Evolutionary conservation across 345 rosid species (phyloP), one percentile per base, ranked within the genome.

Genomic region (Melaleuca alternifolia): DNA sequence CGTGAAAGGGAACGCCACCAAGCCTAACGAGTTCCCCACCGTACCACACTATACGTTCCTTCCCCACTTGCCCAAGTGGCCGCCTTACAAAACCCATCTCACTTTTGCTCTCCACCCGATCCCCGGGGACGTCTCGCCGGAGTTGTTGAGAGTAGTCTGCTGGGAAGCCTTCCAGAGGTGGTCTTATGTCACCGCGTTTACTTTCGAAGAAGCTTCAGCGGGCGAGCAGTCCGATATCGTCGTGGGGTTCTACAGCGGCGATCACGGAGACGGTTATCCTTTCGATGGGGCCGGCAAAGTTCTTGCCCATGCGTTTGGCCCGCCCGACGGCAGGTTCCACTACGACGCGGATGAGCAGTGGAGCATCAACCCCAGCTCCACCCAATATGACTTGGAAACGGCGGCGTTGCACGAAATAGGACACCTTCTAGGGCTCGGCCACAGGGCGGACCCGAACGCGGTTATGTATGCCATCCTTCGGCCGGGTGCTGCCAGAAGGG

Each of bases 111-210:
- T 86, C 46, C 28, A 23, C 30, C 84, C 90, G 21, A 85, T 84
- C 28, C 54, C 50, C 50, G 50, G 53, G 8, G 86, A 83, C 52
- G 28, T 50, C 9, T 48, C 79, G 5, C n/a, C 23, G 21, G 54
- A 86, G 50, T 59, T 76, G 52, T 11, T 84, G 46, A 85, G 83
- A 82, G 65, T 82, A 8, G 86, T 54, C 18, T 88, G 86, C 82
- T 46, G 85, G n/a, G 62, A 76, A 51, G 91, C 92, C 18, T 91
- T 91, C 23, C 26, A 75, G 50, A 84, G 89, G 9, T 89, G 92
- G 90, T 83, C 88, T 0, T 37, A 82, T 0, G 92, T 88, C 2
- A 75, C 87, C 30, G 56, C 21, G 2, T 89, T 91, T 82, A 84
- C 41, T 10, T 91, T 91, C 26, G 51, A 85, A 83, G 87, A 89